Conservation (phyloP, 305 asterid species). For the Euphrasia arctica region DNA sequence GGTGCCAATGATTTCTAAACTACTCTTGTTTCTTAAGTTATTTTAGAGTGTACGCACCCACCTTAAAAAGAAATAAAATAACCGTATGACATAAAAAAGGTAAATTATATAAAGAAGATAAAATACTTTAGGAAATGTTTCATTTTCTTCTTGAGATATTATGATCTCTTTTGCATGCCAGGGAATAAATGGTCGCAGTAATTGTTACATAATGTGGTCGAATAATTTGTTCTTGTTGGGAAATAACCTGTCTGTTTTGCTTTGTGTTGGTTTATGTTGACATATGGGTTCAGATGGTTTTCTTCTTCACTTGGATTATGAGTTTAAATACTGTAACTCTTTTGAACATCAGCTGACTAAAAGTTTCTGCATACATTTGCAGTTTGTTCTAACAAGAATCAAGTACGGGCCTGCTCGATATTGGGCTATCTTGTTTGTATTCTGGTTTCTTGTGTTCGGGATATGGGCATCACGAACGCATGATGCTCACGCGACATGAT, state of each 20-base stretch:
- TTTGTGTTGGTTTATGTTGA: not conserved
- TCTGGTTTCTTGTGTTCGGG: conserved; percentile 94
- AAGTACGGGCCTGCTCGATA: conserved; percentile 92
- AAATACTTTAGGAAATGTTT: too few relatives aligned
- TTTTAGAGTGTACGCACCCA: too few relatives aligned
- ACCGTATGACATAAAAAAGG: too few relatives aligned
- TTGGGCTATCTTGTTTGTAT: conserved; percentile 90
- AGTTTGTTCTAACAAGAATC: conserved; percentile 88
- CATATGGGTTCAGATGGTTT: not conserved
- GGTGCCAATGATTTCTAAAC: too few relatives aligned
- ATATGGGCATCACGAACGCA: conserved; percentile 95
- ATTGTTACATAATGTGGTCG: not conserved
- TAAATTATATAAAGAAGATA: too few relatives aligned
- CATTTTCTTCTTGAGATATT: too few relatives aligned
- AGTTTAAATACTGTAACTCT: not conserved
- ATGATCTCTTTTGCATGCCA: too few relatives aligned
- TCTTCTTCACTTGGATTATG: not conserved
- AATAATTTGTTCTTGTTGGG: not conserved
- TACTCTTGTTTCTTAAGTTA: too few relatives aligned
- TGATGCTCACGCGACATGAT: conserved; percentile 59
- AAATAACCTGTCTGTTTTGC: not conserved
- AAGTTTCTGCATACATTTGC: conserved; percentile 32
- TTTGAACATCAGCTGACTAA: conserved; percentile 25
- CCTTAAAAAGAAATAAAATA: too few relatives aligned
- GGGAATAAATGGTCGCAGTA: too few relatives aligned